Evolutionary conservation across 768 basidiomycete species (phyloP).

Genomic region (Lactifluus hygrophoroides): DNA sequence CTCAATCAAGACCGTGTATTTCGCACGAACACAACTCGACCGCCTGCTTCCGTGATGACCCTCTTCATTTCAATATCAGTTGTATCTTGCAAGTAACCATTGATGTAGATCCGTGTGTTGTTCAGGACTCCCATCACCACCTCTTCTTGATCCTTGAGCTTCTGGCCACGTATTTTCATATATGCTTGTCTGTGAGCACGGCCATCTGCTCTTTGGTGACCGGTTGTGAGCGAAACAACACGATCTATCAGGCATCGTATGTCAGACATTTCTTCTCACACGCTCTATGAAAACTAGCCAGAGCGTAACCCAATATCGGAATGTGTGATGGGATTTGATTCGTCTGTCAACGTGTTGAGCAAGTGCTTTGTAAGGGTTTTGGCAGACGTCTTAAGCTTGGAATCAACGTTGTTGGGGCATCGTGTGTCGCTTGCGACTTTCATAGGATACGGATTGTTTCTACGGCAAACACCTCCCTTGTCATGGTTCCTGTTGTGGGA

Average conservation of each 20-base stretch:
- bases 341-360: conserved; percentile 50
- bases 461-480: conserved; percentile 21
- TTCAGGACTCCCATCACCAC: conserved; percentile 23
- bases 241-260: conserved; percentile 34
- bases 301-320: conserved; percentile 54
- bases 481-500: conserved; percentile 19
- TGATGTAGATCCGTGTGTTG: conserved; percentile 55
- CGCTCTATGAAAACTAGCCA: conserved; percentile 33
- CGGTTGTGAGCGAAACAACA: conserved; percentile 51
- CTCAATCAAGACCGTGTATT: too few relatives aligned
- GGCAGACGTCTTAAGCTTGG: neutral
- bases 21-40: conserved; percentile 44
- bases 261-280: neutral
- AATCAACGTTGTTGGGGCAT: neutral
- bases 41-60: conserved; percentile 58
- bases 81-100: conserved; percentile 59
- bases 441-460: conserved; percentile 27
- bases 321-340: conserved; percentile 73
- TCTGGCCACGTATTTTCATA: conserved; percentile 22
- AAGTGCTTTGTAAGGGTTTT: conserved; percentile 48
- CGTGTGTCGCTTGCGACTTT: conserved; percentile 20
- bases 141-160: conserved; percentile 25
- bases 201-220: conserved; percentile 28
- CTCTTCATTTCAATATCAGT: conserved; percentile 78
- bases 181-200: conserved; percentile 21